A percentile compares a stretch with the other conserved stretches of the same genome.
phyloP scores from a whole-genome alignment of 2,329 filamentous ascomycete genomes.

The Ceratocystiopsis minuta region DNA sequence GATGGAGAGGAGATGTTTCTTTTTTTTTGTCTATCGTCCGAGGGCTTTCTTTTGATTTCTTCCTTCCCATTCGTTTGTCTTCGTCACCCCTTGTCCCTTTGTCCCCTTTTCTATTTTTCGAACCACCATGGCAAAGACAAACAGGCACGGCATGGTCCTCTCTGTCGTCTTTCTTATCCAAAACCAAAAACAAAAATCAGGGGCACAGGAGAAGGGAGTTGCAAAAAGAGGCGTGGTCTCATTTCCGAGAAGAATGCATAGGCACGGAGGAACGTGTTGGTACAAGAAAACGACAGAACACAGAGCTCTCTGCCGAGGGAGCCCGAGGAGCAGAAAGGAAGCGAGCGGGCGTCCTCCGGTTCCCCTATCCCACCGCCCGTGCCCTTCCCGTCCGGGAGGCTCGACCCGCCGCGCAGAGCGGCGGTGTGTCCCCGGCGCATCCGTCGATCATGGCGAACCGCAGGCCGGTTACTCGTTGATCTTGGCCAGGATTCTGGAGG shows the following conservation, averaged over 20 bases:
- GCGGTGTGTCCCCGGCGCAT: not conserved
- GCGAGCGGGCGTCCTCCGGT: too few species aligned
- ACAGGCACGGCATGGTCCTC: too few species aligned
- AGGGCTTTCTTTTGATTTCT: conserved; percentile 7
- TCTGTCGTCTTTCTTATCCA: too few species aligned
- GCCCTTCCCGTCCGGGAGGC: too few species aligned
- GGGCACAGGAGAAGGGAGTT: too few species aligned
- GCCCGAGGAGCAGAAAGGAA: not conserved
- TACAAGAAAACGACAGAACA: not conserved
- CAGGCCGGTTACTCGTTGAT: conserved; percentile 81
- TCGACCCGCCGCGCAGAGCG: too few species aligned
- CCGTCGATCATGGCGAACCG: not conserved
- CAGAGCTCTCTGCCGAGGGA: not conserved
- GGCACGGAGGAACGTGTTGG: too few species aligned
- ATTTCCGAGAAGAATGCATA: too few species aligned
- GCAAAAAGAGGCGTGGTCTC: not conserved
- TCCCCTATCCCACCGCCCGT: not conserved
- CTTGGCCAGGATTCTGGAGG: conserved; percentile 77
- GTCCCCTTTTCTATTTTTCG: conserved; percentile 10
- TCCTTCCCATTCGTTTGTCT: conserved; percentile 5
- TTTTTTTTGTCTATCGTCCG: conserved; percentile 8
- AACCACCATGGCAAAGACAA: too few species aligned
- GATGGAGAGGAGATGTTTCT: not conserved
- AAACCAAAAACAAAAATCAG: too few species aligned
- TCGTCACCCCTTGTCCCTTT: not conserved